These are phyloP conservation scores for Schizosaccharomyces versatilis DNA, from an alignment of 1,139 yeast species.

Conservation along the genomic window DNA sequence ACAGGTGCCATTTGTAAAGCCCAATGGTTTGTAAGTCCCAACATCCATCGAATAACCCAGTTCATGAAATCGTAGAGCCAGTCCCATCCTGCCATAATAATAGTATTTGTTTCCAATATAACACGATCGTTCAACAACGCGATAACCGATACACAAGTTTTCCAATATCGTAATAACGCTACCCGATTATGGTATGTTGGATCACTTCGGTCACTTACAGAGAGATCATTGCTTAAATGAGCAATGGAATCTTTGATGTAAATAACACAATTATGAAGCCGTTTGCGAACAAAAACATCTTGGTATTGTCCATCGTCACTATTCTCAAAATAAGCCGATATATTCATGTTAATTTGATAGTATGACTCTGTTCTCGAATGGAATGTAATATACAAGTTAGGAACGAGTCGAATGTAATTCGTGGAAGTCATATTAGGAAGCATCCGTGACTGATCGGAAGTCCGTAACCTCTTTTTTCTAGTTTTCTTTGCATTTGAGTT, in stretches of 20 bases:
- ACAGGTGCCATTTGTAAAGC: not conserved
- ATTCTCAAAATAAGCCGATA: not conserved
- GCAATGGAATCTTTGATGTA: not conserved
- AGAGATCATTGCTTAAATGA: not conserved
- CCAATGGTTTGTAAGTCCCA: not conserved
- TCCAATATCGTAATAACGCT: not conserved
- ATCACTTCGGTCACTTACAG: not conserved
- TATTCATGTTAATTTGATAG: not conserved
- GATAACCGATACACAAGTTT: not conserved
- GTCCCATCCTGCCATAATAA: constrained; percentile 1
- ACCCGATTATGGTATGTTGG: not conserved
- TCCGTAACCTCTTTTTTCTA: no score
- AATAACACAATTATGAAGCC: not conserved
- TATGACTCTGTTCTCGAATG: not conserved
- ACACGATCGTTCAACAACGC: not conserved
- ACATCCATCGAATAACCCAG: not conserved
- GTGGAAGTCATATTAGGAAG: no score
- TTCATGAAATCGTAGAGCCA: constrained; percentile 3
- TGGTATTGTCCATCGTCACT: not conserved
- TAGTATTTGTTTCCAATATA: not conserved
- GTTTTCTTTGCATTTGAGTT: no score
- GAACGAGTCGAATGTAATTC: not conserved
- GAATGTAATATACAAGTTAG: not conserved
- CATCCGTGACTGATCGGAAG: no score
- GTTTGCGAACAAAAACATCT: not conserved